Percentiles rank a stretch among this genome's conserved stretches.
phyloP scores from a whole-genome alignment of 2,329 filamentous ascomycete species.

The Camillea tinctor region DNA sequence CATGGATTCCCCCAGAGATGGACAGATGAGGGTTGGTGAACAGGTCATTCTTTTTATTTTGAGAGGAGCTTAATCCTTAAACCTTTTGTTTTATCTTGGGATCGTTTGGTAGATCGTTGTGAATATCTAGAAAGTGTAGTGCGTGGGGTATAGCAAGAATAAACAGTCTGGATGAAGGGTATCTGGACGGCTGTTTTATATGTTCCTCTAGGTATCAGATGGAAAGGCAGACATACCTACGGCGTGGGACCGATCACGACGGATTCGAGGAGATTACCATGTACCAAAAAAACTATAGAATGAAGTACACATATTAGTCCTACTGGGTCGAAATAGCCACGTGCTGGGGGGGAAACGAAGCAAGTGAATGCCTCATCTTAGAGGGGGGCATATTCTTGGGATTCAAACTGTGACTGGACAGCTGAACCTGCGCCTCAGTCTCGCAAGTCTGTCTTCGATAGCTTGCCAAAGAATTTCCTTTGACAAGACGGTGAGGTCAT shows the following conservation, averaged over 20 bases:
- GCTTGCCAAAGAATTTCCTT: slow-evolving; percentile 8
- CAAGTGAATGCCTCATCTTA: slow-evolving; percentile 3
- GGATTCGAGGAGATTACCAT: slow-evolving; percentile 22
- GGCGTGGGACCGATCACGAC: slow-evolving; percentile 15
- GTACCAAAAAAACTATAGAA: slow-evolving; percentile 14
- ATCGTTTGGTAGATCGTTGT: not conserved
- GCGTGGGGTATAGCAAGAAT: slow-evolving; percentile 2
- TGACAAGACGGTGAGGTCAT: slow-evolving; percentile 7
- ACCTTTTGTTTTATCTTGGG: not conserved
- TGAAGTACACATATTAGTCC: slow-evolving; percentile 15
- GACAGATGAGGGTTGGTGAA: not conserved
- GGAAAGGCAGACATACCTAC: slow-evolving; percentile 3
- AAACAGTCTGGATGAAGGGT: not conserved
- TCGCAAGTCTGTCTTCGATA: slow-evolving; percentile 19
- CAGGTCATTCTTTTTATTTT: not conserved
- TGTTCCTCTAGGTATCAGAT: slow-evolving; percentile 9
- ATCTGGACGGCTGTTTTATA: slow-evolving; percentile 23
- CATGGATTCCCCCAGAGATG: not conserved
- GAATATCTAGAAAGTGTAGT: not conserved
- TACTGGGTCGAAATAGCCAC: slow-evolving; percentile 13
- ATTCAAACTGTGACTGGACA: slow-evolving; percentile 13
- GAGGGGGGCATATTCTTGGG: slow-evolving; percentile 2
- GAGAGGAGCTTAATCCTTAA: not conserved
- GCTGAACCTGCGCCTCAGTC: slow-evolving; percentile 24
- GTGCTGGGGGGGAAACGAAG: slow-evolving; percentile 6